Evolutionary conservation across 805 yeast species (phyloP).

Genomic region (Barnettozyma californica): DNA sequence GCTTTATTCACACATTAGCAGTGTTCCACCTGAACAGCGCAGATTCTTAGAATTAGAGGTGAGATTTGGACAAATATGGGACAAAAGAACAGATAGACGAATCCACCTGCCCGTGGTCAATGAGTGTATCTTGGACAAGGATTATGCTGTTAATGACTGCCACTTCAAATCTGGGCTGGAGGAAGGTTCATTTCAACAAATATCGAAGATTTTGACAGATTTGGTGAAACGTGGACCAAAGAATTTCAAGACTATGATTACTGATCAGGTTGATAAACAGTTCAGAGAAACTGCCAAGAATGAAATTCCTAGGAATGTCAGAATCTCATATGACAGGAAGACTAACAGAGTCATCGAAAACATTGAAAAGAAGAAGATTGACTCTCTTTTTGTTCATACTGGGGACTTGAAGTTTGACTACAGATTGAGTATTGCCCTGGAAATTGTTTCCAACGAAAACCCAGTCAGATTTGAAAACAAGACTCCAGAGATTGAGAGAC

Average conservation of each 20-base stretch:
- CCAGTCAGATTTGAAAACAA: slow-evolving; percentile 49
- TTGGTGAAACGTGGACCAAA: slow-evolving; percentile 47
- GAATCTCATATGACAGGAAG: slow-evolving; percentile 62
- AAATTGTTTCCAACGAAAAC: slow-evolving; percentile 62
- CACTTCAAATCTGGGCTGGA: slow-evolving; percentile 64
- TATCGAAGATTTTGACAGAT: slow-evolving; percentile 49
- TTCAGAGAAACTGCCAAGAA: slow-evolving; percentile 59
- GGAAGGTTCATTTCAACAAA: slow-evolving; percentile 52
- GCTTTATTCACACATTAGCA: slow-evolving; percentile 77
- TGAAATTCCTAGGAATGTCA: slow-evolving; percentile 56
- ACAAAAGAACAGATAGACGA: slow-evolving; percentile 56
- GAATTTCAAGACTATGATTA: slow-evolving; percentile 54
- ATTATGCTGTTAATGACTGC: slow-evolving; percentile 47
- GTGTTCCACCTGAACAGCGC: slow-evolving; percentile 48
- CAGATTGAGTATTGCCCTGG: slow-evolving; percentile 69
- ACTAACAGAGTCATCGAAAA: slow-evolving; percentile 65
- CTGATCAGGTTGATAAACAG: slow-evolving; percentile 57
- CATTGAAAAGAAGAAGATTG: slow-evolving; percentile 68
- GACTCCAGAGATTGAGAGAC: slow-evolving; percentile 52
- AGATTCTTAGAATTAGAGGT: slow-evolving; percentile 67
- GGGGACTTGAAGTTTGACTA: slow-evolving; percentile 78
- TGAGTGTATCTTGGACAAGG: slow-evolving; percentile 49
- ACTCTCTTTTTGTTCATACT: slow-evolving; percentile 63
- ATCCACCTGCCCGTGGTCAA: slow-evolving; percentile 62
- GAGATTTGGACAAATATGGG: slow-evolving; percentile 68